Evolutionary conservation across 768 basidiomycete species (phyloP).

Genomic region (Leucocoprinus leucothites): DNA sequence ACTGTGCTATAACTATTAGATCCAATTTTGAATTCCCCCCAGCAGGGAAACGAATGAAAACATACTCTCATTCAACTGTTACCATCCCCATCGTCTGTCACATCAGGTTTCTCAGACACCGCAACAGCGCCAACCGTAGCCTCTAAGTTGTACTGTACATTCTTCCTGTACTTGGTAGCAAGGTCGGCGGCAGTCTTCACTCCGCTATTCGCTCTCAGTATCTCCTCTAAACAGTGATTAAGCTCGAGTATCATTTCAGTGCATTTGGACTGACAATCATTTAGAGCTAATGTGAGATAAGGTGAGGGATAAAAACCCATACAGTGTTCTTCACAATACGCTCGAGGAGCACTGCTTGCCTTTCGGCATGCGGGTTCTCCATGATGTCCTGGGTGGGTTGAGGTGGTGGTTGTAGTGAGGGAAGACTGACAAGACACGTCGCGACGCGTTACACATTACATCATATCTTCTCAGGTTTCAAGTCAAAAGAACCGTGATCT

Average conservation of each 20-base stretch:
- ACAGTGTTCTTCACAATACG: constrained; percentile 90
- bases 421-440: no score
- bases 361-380: constrained; percentile 95
- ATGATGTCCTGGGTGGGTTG: constrained; percentile 34
- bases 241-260: constrained; percentile 88
- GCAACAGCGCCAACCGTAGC: constrained; percentile 38
- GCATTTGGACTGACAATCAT: constrained; percentile 72
- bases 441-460: neutral
- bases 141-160: constrained; percentile 89
- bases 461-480: neutral
- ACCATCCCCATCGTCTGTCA: no score
- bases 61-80: no score
- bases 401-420: neutral
- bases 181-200: constrained; percentile 82
- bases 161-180: constrained; percentile 84
- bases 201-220: constrained; percentile 71
- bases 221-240: constrained; percentile 88
- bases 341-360: constrained; percentile 87
- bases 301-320: constrained; percentile 22
- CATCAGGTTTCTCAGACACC: neutral
- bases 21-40: no score
- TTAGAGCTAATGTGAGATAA: constrained; percentile 4
- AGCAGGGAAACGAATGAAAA: no score
- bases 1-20: no score
- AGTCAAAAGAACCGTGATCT: neutral